These are phyloP conservation scores for Pseudoscleropodium purum DNA, from an alignment of 225 moss, liverwort and hornwort genomes.

Conservation along the genomic window DNA sequence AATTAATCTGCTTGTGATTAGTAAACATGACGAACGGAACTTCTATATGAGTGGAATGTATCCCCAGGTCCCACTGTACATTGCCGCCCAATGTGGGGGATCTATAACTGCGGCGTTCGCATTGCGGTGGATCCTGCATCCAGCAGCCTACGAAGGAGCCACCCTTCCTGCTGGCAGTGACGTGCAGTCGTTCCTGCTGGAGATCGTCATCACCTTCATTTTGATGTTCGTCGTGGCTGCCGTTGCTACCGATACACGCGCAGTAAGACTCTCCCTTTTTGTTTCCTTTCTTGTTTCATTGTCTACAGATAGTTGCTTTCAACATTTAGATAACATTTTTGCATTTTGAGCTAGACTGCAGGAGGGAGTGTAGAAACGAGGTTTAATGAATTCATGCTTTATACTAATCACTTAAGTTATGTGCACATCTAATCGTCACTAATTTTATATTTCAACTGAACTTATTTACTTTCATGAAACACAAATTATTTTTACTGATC, in stretches of 20 bases:
- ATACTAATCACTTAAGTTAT: too few relatives aligned
- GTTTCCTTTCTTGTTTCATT: neutral
- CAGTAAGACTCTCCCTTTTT: slow-evolving; percentile 22
- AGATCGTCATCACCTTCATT: slow-evolving; percentile 70
- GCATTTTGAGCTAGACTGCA: neutral
- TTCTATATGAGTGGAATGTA: neutral
- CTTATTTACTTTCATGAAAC: neutral
- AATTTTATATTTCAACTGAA: neutral
- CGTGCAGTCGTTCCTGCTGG: slow-evolving; percentile 50
- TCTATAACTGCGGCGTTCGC: slow-evolving; percentile 36
- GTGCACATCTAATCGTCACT: neutral
- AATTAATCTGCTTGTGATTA: neutral
- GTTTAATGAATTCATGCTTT: neutral
- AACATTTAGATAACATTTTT: neutral
- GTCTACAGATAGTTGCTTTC: neutral
- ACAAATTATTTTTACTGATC: neutral
- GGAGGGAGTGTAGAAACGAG: neutral
- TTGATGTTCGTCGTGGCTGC: slow-evolving; percentile 88
- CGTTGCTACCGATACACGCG: slow-evolving; percentile 68
- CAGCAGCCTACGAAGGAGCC: slow-evolving; percentile 41
- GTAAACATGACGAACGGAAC: neutral
- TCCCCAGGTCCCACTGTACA: slow-evolving; percentile 44
- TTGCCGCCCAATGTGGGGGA: slow-evolving; percentile 47
- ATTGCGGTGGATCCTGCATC: slow-evolving; percentile 50
- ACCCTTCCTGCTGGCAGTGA: slow-evolving; percentile 44